Conservation (phyloP, 768 basidiomycete species). For the Dentipellis sp. region DNA sequence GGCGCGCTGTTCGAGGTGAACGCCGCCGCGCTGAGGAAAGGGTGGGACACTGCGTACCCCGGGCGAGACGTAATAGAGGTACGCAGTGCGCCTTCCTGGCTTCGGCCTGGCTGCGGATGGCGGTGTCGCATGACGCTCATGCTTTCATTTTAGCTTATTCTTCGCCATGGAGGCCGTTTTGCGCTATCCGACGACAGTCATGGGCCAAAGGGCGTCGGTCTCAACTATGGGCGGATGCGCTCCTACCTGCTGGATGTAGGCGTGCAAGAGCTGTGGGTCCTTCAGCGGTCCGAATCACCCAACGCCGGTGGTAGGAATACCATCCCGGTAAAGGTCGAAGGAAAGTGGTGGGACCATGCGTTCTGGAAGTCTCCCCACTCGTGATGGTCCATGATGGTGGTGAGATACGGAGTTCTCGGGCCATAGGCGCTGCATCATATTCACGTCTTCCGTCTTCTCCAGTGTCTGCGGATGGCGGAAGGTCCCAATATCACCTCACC, state of each 20-base stretch:
- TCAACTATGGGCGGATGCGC: constrained; percentile 65
- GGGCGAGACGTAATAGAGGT: constrained; percentile 70
- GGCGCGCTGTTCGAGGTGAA: constrained; percentile 93
- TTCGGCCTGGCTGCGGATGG: not conserved
- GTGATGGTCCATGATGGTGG: not conserved
- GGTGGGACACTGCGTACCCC: constrained; percentile 83
- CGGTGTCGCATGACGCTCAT: not conserved
- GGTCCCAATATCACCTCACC: too few relatives aligned
- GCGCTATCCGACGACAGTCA: constrained; percentile 95
- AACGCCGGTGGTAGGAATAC: constrained; percentile 40
- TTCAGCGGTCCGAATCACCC: constrained; percentile 30
- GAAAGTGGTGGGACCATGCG: constrained; percentile 46
- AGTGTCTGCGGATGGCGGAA: too few relatives aligned
- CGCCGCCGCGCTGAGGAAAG: constrained; percentile 86
- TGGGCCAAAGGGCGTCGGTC: constrained; percentile 77
- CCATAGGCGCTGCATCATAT: too few relatives aligned
- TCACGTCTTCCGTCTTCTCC: too few relatives aligned
- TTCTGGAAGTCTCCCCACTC: constrained; percentile 34
- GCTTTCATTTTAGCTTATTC: constrained; percentile 47
- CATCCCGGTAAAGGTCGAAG: constrained; percentile 34
- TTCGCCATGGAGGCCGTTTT: constrained; percentile 60
- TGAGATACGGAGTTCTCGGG: too few relatives aligned
- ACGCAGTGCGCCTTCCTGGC: constrained; percentile 15
- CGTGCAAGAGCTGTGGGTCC: constrained; percentile 58
- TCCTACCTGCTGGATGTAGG: constrained; percentile 56